Percentiles rank a stretch among this genome's conserved stretches.
Evolutionary conservation across 148 eudicot genomes (phyloP).

Genomic region (Chenopodium berlandieri): DNA sequence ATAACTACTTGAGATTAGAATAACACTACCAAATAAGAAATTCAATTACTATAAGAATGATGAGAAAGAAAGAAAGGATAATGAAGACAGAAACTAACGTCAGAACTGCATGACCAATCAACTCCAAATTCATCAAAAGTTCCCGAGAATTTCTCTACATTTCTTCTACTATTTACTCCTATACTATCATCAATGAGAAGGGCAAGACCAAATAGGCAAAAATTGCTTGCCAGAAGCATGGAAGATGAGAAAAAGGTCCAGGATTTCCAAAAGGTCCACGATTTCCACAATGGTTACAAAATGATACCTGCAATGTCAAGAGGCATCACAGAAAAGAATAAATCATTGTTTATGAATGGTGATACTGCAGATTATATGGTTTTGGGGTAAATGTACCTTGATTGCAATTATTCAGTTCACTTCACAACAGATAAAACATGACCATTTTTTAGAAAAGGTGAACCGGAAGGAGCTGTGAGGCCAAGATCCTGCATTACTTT

Average conservation of each 20-base stretch:
- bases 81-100: background rate
- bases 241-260: background rate
- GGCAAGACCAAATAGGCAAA: constrained; percentile 13
- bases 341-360: background rate
- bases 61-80: background rate
- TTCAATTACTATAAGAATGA: background rate
- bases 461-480: constrained; percentile 61
- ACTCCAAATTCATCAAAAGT: background rate
- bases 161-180: background rate
- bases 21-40: background rate
- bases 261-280: background rate
- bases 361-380: background rate
- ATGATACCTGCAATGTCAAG: background rate
- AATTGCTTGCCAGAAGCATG: constrained; percentile 20
- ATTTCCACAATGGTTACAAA: background rate
- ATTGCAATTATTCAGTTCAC: background rate
- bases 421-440: constrained; percentile 13
- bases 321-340: background rate
- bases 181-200: constrained; percentile 5
- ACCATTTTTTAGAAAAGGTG: constrained; percentile 47
- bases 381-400: background rate
- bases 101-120: background rate
- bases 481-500: constrained; percentile 77
- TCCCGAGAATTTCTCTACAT: background rate
- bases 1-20: background rate